These are phyloP conservation scores for Nicotiana rustica DNA, from an alignment of 305 asterid species.

Conservation along the genomic window DNA sequence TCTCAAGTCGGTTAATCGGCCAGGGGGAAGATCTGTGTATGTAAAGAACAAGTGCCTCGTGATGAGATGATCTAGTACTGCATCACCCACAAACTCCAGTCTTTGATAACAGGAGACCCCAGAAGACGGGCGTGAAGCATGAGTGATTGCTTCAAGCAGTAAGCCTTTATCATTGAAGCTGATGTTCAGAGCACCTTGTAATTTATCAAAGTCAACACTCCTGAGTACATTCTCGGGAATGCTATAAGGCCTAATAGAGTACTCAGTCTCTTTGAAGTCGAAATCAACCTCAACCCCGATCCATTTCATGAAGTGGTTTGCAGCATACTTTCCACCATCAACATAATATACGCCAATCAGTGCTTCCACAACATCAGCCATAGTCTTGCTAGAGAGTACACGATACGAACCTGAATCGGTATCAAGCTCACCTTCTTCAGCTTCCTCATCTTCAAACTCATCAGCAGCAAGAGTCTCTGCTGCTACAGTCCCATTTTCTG, in stretches of 20 bases:
- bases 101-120: slow-evolving; percentile 99
- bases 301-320: slow-evolving; percentile 97
- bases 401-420: slow-evolving; percentile 95
- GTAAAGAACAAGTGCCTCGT: slow-evolving; percentile 89
- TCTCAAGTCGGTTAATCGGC: slow-evolving; percentile 97
- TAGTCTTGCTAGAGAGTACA: slow-evolving; percentile 94
- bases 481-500: slow-evolving; percentile 40
- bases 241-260: slow-evolving; percentile 55
- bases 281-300: slow-evolving; percentile 89
- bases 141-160: slow-evolving; percentile 96
- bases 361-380: slow-evolving; percentile 99
- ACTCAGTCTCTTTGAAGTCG: slow-evolving; percentile 67
- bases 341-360: slow-evolving; percentile 95
- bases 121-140: slow-evolving; percentile 98
- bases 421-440: slow-evolving; percentile 98
- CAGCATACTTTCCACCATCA: slow-evolving; percentile 94
- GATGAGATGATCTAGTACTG: slow-evolving; percentile 97
- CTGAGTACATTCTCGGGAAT: slow-evolving; percentile 78
- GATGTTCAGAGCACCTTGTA: slow-evolving; percentile 74
- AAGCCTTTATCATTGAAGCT: slow-evolving; percentile 74
- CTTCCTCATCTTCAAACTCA: slow-evolving; percentile 74
- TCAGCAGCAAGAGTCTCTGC: slow-evolving; percentile 47
- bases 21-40: slow-evolving; percentile 98
- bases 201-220: slow-evolving; percentile 77
- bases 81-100: slow-evolving; percentile 98